A percentile compares a stretch with the other conserved stretches of the same genome.
phyloP scores from a whole-genome alignment of 208 protist genomes.

The Acanthamoeba royreba region DNA sequence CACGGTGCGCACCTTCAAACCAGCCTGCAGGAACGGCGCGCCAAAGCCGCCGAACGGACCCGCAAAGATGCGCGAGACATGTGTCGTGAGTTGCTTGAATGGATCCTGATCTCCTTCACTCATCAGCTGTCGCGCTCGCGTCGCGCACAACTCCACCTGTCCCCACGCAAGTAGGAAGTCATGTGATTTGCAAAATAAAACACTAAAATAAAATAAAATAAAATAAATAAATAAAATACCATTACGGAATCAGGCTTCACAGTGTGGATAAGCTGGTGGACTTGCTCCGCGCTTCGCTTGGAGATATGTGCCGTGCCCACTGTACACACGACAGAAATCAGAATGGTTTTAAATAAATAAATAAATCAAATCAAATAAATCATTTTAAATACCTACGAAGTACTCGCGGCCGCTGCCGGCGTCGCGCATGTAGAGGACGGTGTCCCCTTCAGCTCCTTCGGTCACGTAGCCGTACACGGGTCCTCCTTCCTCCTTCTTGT shows the following conservation, averaged over 20 bases:
- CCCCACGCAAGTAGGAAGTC: not conserved
- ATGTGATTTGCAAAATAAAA: not conserved
- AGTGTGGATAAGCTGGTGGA: not conserved
- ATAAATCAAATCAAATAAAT: not conserved
- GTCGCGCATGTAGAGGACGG: not conserved
- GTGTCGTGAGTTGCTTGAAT: not conserved
- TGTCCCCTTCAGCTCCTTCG: not conserved
- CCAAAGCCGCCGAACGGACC: not conserved
- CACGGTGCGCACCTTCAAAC: not conserved
- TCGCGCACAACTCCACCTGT: not conserved
- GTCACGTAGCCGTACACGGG: not conserved
- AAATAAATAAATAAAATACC: not conserved
- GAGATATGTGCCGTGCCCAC: conserved; percentile 34
- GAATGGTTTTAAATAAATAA: not conserved
- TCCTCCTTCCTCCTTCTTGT: not conserved
- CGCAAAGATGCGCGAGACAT: not conserved
- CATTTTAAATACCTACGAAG: no score
- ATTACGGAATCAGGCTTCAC: conserved; percentile 9
- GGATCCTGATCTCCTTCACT: not conserved
- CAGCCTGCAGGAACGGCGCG: not conserved
- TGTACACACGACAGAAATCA: not conserved
- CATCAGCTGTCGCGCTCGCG: not conserved
- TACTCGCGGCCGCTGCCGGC: not conserved
- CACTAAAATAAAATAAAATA: not conserved
- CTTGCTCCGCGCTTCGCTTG: conserved; percentile 9